Evolutionary conservation across 164 flowering plant species (phyloP).

Genomic region (Litsea cubeba): DNA sequence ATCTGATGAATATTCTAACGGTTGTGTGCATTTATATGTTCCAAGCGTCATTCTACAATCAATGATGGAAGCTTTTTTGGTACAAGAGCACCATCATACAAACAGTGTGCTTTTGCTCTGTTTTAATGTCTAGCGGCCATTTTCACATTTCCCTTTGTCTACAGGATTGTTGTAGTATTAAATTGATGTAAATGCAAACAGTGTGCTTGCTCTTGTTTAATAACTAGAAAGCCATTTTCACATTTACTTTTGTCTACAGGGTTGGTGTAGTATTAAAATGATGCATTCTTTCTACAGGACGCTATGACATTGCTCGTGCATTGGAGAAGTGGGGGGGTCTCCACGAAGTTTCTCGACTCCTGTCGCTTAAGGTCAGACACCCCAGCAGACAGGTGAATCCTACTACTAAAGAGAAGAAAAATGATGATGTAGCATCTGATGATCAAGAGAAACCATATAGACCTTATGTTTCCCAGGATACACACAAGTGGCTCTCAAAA

Average conservation of each 20-base stretch:
- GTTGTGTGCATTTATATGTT: background rate
- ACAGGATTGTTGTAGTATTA: background rate
- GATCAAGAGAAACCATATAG: conserved; percentile 31
- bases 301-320: conserved; percentile 93
- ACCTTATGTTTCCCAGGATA: conserved; percentile 54
- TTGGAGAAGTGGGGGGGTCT: conserved; percentile 98
- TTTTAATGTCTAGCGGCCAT: background rate
- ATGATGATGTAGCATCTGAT: conserved; percentile 22
- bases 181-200: background rate
- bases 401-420: conserved; percentile 38
- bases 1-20: background rate
- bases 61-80: background rate
- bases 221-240: background rate
- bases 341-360: conserved; percentile 84
- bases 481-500: conserved; percentile 66
- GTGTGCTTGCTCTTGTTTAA: background rate
- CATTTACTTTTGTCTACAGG: background rate
- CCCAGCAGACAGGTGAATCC: conserved; percentile 45
- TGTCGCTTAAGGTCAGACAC: conserved; percentile 69
- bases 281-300: conserved; percentile 38
- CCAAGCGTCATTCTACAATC: background rate
- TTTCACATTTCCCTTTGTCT: background rate
- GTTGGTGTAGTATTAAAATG: background rate
- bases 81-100: background rate
- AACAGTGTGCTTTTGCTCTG: background rate